phyloP scores from a whole-genome alignment of 495 filamentous ascomycete species.

The Xylaria flabelliformis region DNA sequence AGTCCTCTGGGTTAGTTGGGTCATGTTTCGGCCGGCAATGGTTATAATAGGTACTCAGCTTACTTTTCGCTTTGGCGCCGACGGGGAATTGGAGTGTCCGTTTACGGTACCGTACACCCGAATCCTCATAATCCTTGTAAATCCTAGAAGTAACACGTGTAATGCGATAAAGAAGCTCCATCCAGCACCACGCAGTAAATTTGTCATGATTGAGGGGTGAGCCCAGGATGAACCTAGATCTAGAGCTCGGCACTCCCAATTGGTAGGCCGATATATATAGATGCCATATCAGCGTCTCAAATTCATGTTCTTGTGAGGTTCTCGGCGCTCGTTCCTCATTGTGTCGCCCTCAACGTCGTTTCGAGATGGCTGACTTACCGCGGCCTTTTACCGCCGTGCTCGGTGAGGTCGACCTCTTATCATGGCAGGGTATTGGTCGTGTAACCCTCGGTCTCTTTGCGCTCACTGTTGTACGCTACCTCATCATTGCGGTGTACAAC shows the following conservation, averaged over 20 bases:
- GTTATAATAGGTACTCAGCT: not conserved
- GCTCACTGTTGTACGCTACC: not conserved
- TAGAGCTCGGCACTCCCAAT: not conserved
- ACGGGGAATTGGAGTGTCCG: not conserved
- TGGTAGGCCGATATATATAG: slow-evolving; percentile 19
- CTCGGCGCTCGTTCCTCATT: slow-evolving; percentile 1
- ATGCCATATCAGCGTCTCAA: not conserved
- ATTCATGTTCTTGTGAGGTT: slow-evolving; percentile 1
- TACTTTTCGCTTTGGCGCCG: slow-evolving; percentile 3
- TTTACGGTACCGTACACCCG: not conserved
- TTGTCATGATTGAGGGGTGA: slow-evolving; percentile 19
- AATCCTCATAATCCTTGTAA: not conserved
- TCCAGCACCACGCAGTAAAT: slow-evolving; percentile 2
- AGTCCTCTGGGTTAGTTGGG: not conserved
- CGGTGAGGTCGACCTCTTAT: slow-evolving; percentile 15
- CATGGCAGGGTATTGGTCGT: slow-evolving; percentile 21
- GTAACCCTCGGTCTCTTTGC: not conserved
- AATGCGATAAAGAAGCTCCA: slow-evolving; percentile 8
- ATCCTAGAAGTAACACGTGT: not conserved
- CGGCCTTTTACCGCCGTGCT: slow-evolving; percentile 14
- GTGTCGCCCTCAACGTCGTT: not conserved
- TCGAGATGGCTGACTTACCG: slow-evolving; percentile 18
- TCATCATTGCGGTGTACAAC: slow-evolving; percentile 42
- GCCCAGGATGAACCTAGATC: slow-evolving; percentile 13
- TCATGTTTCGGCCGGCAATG: not conserved